These are phyloP conservation scores for Solanum etuberosum DNA, from an alignment of 257 asterid genomes.

Conservation along the genomic window DNA sequence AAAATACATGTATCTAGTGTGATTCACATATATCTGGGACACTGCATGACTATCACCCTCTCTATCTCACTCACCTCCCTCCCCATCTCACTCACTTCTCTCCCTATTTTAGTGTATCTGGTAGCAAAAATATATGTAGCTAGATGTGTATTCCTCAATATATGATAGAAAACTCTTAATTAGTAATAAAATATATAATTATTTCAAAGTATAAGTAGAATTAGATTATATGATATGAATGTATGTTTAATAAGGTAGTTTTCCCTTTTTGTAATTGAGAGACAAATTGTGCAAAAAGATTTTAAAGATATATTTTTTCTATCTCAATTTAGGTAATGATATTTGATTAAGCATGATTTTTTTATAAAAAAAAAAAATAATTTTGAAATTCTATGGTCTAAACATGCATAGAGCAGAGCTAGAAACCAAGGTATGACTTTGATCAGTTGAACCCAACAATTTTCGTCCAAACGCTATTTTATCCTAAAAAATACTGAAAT, in stretches of 20 bases:
- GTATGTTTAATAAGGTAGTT: not conserved
- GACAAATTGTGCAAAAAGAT: not conserved
- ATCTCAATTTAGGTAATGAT: not conserved
- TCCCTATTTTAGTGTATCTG: not conserved
- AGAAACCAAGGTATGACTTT: not conserved
- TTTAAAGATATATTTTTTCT: not conserved
- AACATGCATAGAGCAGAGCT: not conserved
- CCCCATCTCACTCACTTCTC: no score
- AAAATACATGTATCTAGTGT: no score
- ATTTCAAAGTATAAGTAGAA: no score
- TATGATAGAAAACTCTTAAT: no score
- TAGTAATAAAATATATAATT: no score
- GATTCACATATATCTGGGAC: not conserved
- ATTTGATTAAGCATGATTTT: not conserved
- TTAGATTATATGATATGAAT: no score
- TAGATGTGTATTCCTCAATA: not conserved
- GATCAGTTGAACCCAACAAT: not conserved
- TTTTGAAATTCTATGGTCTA: not conserved
- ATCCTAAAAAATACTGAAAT: not conserved
- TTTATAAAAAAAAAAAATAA: not conserved
- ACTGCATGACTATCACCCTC: not conserved
- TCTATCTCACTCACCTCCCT: not conserved
- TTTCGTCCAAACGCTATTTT: not conserved
- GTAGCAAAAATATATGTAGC: not conserved
- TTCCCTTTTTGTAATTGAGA: not conserved